Evolutionary conservation across 495 filamentous ascomycete genomes (phyloP), one percentile per base, ranked within the genome.

Genomic region (Daldinia grandis): DNA sequence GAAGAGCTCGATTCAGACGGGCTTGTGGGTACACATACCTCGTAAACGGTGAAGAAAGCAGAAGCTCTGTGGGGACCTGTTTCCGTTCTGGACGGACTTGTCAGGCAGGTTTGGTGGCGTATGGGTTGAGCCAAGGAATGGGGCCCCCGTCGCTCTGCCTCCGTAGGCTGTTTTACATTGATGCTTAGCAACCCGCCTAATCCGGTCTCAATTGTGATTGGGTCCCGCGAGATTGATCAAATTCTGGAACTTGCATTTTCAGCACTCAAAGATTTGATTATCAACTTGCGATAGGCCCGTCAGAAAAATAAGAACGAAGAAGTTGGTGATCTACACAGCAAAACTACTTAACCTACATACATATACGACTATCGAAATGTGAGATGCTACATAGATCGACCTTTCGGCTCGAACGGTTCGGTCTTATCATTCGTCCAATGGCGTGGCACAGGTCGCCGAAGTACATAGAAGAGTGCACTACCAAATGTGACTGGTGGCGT

Each of bases 351-450:
- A n/a, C n/a, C n/a, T n/a, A n/a, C n/a, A n/a, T n/a, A n/a, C n/a
- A n/a, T n/a, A n/a, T n/a, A n/a, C n/a, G n/a, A 76, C 74, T 76
- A 76, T 76, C 70, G 74, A 75, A 75, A 68, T 68, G n/a, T 63
- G 57, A 76, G 68, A 62, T 71, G 51, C 65, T 70, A 27, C 4
- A 4, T 27, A 56, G 62, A 73, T 68, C 70, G 54, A 66, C 33
- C 15, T 62, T 62, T 73, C 70, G 70, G 65, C 65, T 73, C 61
- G 65, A 61, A 68, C 66, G 28, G 57, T 66, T 50, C 55, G 62
- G 30, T 56, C 57, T 55, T 71, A 27, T 71, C 60, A 75, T 75
- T 76, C 74, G 74, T 54, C 74, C 72, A 72, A 61, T 72, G 55
- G 53, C 57, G 74, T 63, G 33, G 60, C 62, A 76, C 69, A 69